phyloP scores from a whole-genome alignment of 2,329 filamentous ascomycete genomes.

The Dryadomyces quercivorus region DNA sequence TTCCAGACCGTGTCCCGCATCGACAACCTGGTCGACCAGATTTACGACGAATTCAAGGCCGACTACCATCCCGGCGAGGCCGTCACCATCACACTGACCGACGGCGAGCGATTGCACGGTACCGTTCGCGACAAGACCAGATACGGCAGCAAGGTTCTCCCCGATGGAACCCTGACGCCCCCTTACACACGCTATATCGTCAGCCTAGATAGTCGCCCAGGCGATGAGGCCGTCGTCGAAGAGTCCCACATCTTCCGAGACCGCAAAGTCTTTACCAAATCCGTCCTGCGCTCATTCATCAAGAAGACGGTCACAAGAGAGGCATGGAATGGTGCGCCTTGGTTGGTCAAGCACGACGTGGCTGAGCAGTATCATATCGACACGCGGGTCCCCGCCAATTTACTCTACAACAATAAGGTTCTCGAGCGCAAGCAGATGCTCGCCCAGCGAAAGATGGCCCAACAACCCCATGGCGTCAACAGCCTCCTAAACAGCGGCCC shows the following conservation, averaged over 20 bases:
- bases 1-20: slow-evolving; percentile 83
- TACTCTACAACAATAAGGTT: slow-evolving; percentile 69
- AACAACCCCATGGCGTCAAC: slow-evolving; percentile 30
- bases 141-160: slow-evolving; percentile 48
- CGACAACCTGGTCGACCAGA: slow-evolving; percentile 61
- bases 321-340: slow-evolving; percentile 90
- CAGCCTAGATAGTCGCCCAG: slow-evolving; percentile 53
- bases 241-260: slow-evolving; percentile 76
- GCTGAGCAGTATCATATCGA: slow-evolving; percentile 78
- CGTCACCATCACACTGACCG: slow-evolving; percentile 59
- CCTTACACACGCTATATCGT: slow-evolving; percentile 75
- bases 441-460: slow-evolving; percentile 47
- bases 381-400: slow-evolving; percentile 70
- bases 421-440: slow-evolving; percentile 64
- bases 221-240: slow-evolving; percentile 66
- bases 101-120: slow-evolving; percentile 59
- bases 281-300: slow-evolving; percentile 84
- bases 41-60: slow-evolving; percentile 69
- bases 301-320: slow-evolving; percentile 90
- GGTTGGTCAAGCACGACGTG: slow-evolving; percentile 78
- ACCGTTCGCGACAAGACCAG: slow-evolving; percentile 76
- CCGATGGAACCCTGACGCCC: slow-evolving; percentile 57
- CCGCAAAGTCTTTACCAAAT: slow-evolving; percentile 86
- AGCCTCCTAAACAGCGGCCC: slow-evolving; percentile 24
- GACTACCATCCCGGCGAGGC: slow-evolving; percentile 87